phyloP scores from a whole-genome alignment of 2,329 filamentous ascomycete genomes.

The Colletotrichum zoysiae region DNA sequence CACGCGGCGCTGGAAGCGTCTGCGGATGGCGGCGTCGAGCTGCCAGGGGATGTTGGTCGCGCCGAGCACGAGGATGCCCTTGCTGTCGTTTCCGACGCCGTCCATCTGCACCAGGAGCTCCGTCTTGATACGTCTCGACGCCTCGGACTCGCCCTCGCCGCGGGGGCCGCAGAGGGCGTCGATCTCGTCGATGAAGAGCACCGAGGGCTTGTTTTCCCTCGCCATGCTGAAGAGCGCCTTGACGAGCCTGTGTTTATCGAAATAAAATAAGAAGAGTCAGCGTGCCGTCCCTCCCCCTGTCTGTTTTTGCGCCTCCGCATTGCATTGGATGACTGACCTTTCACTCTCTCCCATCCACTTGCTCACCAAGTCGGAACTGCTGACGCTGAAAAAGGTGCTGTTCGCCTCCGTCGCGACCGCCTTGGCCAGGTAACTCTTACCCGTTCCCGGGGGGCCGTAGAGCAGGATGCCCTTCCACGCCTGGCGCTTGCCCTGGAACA shows the following conservation, averaged over 20 bases:
- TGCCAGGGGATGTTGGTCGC: slow-evolving; percentile 99
- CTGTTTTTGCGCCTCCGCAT: background rate
- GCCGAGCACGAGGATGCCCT: slow-evolving; percentile 92
- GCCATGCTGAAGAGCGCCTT: slow-evolving; percentile 98
- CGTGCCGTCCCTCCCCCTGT: background rate
- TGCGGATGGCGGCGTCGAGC: slow-evolving; percentile 92
- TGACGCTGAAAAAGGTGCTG: slow-evolving; percentile 99
- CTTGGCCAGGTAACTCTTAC: slow-evolving; percentile 97
- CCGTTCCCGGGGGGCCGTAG: slow-evolving; percentile 95
- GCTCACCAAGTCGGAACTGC: slow-evolving; percentile 95
- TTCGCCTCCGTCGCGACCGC: slow-evolving; percentile 98
- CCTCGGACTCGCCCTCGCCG: slow-evolving; percentile 95
- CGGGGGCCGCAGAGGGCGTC: slow-evolving; percentile 95
- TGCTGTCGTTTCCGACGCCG: slow-evolving; percentile 95
- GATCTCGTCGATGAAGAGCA: slow-evolving; percentile 99
- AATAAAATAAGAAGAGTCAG: background rate
- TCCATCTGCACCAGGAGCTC: slow-evolving; percentile 99
- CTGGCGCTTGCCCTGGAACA: slow-evolving; percentile 96
- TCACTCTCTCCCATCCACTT: slow-evolving; percentile 99
- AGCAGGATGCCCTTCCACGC: slow-evolving; percentile 98
- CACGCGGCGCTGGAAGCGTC: slow-evolving; percentile 95
- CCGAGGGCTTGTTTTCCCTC: slow-evolving; percentile 96
- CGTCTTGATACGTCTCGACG: slow-evolving; percentile 97
- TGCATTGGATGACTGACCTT: slow-evolving; percentile 68
- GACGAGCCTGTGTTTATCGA: slow-evolving; percentile 74